These are phyloP conservation scores for Nitzschia putrida DNA, from an alignment of 108 stramenopile genomes.

Conservation along the genomic window DNA sequence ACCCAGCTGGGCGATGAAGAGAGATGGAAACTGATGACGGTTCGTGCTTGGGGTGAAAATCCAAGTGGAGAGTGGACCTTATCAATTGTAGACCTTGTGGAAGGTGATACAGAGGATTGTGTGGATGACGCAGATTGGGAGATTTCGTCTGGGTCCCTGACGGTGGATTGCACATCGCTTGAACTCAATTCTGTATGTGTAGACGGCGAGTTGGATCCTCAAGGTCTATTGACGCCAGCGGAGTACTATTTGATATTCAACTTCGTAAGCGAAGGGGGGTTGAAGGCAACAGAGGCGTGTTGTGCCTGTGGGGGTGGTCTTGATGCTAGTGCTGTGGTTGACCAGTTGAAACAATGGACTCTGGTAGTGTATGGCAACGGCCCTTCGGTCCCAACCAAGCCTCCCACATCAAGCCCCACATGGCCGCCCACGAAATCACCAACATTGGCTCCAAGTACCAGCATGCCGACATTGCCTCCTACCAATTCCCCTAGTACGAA, in stretches of 20 bases:
- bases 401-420: background rate
- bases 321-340: background rate
- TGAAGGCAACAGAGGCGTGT: constrained; percentile 22
- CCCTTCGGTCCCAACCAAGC: background rate
- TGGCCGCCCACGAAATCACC: too few species aligned
- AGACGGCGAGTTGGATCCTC: background rate
- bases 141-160: background rate
- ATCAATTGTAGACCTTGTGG: constrained; percentile 19
- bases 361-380: constrained; percentile 39
- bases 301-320: constrained; percentile 38
- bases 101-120: constrained; percentile 18
- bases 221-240: background rate
- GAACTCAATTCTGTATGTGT: background rate
- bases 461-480: too few species aligned
- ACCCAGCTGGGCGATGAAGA: background rate
- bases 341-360: constrained; percentile 30
- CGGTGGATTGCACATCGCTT: background rate
- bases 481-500: too few species aligned
- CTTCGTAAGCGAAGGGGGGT: background rate
- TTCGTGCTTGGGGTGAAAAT: constrained; percentile 46
- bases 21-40: constrained; percentile 48
- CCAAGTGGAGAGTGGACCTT: constrained; percentile 38
- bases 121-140: constrained; percentile 4
- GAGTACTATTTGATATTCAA: background rate
- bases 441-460: too few species aligned